Evolutionary conservation across 2,329 filamentous ascomycete species (phyloP), one percentile per base, ranked within the genome.

Genomic region (Epichloe gansuensis): DNA sequence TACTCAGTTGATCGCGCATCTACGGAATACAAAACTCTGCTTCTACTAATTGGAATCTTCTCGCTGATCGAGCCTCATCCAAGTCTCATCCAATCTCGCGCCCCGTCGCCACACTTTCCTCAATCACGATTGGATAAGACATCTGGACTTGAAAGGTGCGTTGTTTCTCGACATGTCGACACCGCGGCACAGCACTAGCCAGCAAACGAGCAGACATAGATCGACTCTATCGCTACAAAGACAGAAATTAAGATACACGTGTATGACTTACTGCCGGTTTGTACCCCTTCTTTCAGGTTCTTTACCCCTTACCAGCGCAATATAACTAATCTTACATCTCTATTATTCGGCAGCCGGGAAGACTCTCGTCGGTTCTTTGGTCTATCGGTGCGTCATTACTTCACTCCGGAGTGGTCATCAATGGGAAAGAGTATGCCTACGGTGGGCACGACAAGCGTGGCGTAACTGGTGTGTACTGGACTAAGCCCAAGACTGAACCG

Each of bases 381-480:
- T 78, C 82, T 21, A 65, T 91, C 52, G 88, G 88, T 54, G 79
- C 84, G 46, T 87, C 84, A 5, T 80, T 94, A 37, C 78, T 93
- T 5, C 88, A 94, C 66, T 88, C 88, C 0, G 88, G 87, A 50
- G 85, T 94, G 51, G 86, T 90, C 42, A 88, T 93, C 68, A 83
- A 84, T 64, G 81, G 84, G 59, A 80, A 75, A 57, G 88, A 94
- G 72, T 94, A 93, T 65, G 88, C 88, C 23, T 94, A 88, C 62
- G 88, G 88, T 44, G 88, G 88, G 1, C 88, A 94, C 65, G 82
- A 88, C 63, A 79, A 78, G 59, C 78, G 72, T 48, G 78, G 79
- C 25, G 67, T 84, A 53, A 91, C 86, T 4, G 88, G 88, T 48
- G 88, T 94, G 8, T 94, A 93, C 71, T 90, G 83, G 82, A 91